These are phyloP conservation scores for Linnemannia hyalina DNA, from an alignment of 192 early-diverging fungal genomes.

Conservation along the genomic window DNA sequence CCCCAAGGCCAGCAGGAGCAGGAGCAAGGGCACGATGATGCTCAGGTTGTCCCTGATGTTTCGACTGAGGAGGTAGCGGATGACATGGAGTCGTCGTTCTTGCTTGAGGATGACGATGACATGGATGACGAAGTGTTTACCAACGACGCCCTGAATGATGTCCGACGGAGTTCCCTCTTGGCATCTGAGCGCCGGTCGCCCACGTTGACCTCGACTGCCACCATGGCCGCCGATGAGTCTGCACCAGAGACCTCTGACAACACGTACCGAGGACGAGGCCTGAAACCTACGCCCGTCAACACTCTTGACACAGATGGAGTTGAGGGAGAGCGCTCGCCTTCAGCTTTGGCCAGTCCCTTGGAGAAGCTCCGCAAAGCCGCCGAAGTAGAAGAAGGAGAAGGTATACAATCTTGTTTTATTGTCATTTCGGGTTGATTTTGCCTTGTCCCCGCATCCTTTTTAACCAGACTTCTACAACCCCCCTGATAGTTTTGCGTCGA, in stretches of 20 bases:
- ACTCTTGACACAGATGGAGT: not conserved
- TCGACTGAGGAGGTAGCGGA: slow-evolving; percentile 21
- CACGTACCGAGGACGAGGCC: slow-evolving; percentile 16
- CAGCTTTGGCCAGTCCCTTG: slow-evolving; percentile 35
- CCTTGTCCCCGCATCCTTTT: no score
- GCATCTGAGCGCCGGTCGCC: slow-evolving; percentile 4
- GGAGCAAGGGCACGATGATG: not conserved
- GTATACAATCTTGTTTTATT: slow-evolving; percentile 6
- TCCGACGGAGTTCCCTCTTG: slow-evolving; percentile 27
- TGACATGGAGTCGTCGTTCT: slow-evolving; percentile 33
- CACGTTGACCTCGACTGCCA: not conserved
- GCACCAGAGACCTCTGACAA: not conserved
- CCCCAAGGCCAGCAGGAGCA: not conserved
- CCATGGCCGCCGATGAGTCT: not conserved
- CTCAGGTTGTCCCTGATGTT: slow-evolving; percentile 13
- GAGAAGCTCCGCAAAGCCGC: slow-evolving; percentile 47
- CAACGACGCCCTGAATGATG: slow-evolving; percentile 46
- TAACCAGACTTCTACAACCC: not conserved
- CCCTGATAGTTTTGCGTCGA: slow-evolving; percentile 30
- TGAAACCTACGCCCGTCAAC: slow-evolving; percentile 26
- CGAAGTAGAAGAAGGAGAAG: slow-evolving; percentile 52
- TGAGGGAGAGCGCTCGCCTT: slow-evolving; percentile 35
- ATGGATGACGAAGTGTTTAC: slow-evolving; percentile 50
- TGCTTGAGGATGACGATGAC: slow-evolving; percentile 51
- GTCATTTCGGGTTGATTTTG: not conserved